phyloP scores from a whole-genome alignment of 805 yeast species.

The Phaffomyces opuntiae region DNA sequence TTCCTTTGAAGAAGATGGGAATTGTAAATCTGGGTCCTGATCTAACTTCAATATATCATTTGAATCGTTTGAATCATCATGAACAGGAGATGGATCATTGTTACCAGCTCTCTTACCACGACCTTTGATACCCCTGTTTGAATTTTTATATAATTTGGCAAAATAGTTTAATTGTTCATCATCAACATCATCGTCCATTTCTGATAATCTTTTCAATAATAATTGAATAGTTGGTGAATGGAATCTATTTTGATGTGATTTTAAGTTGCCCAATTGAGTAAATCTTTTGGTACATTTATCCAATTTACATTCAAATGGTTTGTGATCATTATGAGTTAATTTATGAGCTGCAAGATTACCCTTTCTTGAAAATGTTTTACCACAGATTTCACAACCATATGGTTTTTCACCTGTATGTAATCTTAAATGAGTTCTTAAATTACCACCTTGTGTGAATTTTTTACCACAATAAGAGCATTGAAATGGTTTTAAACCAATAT shows the following conservation, averaged over 20 bases:
- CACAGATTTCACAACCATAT: conserved; percentile 70
- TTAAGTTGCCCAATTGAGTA: conserved; percentile 88
- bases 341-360: conserved; percentile 89
- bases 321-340: conserved; percentile 70
- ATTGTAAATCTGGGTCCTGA: neutral
- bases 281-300: conserved; percentile 80
- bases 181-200: conserved; percentile 57
- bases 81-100: neutral
- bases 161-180: conserved; percentile 68
- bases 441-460: conserved; percentile 85
- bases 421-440: conserved; percentile 75
- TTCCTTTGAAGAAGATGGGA: neutral
- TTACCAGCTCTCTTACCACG: conserved; percentile 52
- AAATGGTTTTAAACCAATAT: conserved; percentile 81
- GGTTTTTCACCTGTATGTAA: conserved; percentile 93
- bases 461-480: conserved; percentile 74
- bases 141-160: conserved; percentile 74
- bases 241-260: conserved; percentile 89
- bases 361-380: conserved; percentile 74
- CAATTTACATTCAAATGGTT: conserved; percentile 73
- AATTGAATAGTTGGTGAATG: conserved; percentile 65
- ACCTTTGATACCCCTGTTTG: conserved; percentile 88
- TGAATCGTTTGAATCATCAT: neutral
- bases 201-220: conserved; percentile 62
- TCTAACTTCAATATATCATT: conserved; percentile 1